Percentiles rank a stretch among this genome's conserved stretches.
phyloP scores from a whole-genome alignment of 306 rosid genomes.

The Prunus salicina region DNA sequence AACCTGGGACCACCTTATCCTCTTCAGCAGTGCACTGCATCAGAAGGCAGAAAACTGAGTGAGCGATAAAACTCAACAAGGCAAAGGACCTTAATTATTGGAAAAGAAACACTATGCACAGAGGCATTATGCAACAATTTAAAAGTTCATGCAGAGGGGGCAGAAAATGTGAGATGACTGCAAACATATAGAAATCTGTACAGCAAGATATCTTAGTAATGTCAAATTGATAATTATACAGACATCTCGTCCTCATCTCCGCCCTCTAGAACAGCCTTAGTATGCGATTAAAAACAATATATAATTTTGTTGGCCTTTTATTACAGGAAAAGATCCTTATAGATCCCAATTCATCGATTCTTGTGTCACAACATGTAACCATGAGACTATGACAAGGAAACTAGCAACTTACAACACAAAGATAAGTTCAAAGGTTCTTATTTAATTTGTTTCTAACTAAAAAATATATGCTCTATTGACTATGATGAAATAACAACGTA shows the following conservation, averaged over 20 bases:
- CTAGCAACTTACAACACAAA: background rate
- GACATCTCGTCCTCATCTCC: background rate
- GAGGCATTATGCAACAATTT: background rate
- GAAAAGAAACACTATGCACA: background rate
- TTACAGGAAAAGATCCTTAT: background rate
- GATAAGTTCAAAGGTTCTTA: background rate
- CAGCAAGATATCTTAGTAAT: background rate
- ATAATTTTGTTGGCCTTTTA: background rate
- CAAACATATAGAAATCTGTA: background rate
- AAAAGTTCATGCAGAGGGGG: background rate
- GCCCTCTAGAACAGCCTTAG: background rate
- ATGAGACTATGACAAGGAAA: background rate
- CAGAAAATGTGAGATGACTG: background rate
- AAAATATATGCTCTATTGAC: no score
- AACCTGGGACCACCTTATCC: constrained; percentile 20
- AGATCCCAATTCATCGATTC: background rate
- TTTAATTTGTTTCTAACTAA: no score
- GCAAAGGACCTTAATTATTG: background rate
- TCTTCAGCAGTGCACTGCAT: constrained; percentile 51
- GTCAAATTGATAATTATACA: background rate
- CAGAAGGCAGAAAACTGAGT: constrained; percentile 14
- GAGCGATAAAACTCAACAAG: background rate
- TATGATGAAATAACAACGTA: background rate
- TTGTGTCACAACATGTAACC: background rate
- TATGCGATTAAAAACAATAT: background rate